Conservation (phyloP, 2,329 filamentous ascomycete species). For the Meredithiella fracta region DNA sequence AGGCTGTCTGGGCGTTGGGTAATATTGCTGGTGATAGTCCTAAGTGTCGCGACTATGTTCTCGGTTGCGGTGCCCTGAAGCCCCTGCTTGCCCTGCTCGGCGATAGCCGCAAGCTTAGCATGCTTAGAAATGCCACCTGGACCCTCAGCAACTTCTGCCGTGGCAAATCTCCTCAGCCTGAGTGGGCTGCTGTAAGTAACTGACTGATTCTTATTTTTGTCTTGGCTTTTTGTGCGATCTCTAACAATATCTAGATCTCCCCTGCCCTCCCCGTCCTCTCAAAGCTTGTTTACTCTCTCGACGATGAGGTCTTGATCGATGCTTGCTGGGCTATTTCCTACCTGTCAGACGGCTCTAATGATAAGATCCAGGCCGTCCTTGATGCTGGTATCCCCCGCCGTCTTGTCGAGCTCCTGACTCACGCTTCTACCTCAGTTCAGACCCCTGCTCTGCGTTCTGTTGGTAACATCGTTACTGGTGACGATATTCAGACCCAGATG, state of each 20-base stretch:
- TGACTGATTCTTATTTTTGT: neutral
- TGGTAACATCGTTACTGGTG: slow-evolving; percentile 95
- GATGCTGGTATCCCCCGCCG: slow-evolving; percentile 94
- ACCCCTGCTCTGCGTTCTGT: slow-evolving; percentile 93
- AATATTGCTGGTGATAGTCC: slow-evolving; percentile 99
- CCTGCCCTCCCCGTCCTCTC: slow-evolving; percentile 87
- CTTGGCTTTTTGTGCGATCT: slow-evolving; percentile 14
- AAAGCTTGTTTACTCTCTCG: slow-evolving; percentile 95
- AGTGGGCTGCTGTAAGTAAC: slow-evolving; percentile 77
- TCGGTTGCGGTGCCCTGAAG: slow-evolving; percentile 77
- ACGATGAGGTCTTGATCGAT: slow-evolving; percentile 96
- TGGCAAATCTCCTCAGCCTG: slow-evolving; percentile 96
- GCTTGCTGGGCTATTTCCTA: slow-evolving; percentile 99
- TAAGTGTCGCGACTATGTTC: slow-evolving; percentile 89
- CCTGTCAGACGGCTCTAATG: slow-evolving; percentile 91
- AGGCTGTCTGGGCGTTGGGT: slow-evolving; percentile 94
- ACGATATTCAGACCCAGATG: slow-evolving; percentile 96
- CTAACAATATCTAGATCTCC: slow-evolving; percentile 48
- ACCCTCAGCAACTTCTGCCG: slow-evolving; percentile 99
- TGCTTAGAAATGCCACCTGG: slow-evolving; percentile 98
- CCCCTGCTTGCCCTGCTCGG: slow-evolving; percentile 79
- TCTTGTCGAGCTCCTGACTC: slow-evolving; percentile 92
- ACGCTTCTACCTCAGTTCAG: slow-evolving; percentile 94
- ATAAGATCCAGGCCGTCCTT: slow-evolving; percentile 98
- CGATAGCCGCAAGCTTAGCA: slow-evolving; percentile 96